phyloP scores from a whole-genome alignment of 2,329 filamentous ascomycete species.

The Aspergillus viridinutans region DNA sequence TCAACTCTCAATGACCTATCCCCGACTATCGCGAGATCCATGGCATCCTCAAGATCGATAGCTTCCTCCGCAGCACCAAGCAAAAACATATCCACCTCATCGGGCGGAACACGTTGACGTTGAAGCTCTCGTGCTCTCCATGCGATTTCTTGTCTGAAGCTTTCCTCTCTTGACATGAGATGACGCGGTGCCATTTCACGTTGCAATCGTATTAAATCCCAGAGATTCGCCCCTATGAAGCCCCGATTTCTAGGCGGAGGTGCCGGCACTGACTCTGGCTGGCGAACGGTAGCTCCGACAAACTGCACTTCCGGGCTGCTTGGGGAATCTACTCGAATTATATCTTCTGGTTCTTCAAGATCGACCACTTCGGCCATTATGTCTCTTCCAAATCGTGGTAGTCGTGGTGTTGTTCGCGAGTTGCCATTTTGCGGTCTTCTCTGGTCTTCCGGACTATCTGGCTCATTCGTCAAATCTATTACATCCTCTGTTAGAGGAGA shows the following conservation, averaged over 20 bases:
- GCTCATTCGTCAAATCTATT: slow-evolving; percentile 47
- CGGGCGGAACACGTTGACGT: slow-evolving; percentile 5
- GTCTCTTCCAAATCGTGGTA: slow-evolving; percentile 34
- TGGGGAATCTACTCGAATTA: slow-evolving; percentile 15
- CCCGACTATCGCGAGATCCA: slow-evolving; percentile 11
- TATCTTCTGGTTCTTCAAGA: slow-evolving; percentile 31
- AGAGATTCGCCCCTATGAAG: slow-evolving; percentile 5
- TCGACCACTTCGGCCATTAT: slow-evolving; percentile 38
- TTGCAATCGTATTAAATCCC: slow-evolving; percentile 8
- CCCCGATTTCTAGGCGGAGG: slow-evolving; percentile 1
- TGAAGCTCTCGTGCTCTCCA: slow-evolving; percentile 12
- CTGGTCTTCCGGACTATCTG: slow-evolving; percentile 31
- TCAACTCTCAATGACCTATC: slow-evolving; percentile 28
- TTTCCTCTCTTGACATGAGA: slow-evolving; percentile 4
- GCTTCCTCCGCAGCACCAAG: slow-evolving; percentile 20
- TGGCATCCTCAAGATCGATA: slow-evolving; percentile 23
- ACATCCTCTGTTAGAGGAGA: slow-evolving; percentile 30
- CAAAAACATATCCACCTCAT: slow-evolving; percentile 19
- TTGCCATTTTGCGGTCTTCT: background rate
- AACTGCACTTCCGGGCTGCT: slow-evolving; percentile 51
- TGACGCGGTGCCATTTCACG: background rate
- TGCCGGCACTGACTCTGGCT: slow-evolving; percentile 9
- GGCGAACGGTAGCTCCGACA: slow-evolving; percentile 30
- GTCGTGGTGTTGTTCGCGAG: slow-evolving; percentile 12
- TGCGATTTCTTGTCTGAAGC: slow-evolving; percentile 20